Evolutionary conservation across 1,139 yeast species (phyloP).

Genomic region (Scheffersomyces lignicola): DNA sequence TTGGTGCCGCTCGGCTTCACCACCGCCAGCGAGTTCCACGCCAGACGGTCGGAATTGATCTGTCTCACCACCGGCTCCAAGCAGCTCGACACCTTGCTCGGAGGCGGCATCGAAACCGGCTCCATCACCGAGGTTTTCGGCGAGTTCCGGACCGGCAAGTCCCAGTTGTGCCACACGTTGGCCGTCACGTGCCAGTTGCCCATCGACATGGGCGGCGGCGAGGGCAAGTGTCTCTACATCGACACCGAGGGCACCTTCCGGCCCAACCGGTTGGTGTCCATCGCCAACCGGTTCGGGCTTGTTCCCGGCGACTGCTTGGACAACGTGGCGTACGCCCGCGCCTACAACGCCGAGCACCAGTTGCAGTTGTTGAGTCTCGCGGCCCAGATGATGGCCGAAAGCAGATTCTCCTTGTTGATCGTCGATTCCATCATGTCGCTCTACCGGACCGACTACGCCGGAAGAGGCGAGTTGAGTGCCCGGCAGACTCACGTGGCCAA

Average conservation of each 20-base stretch:
- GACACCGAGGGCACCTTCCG: conserved; percentile 98
- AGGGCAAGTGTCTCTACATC: conserved; percentile 93
- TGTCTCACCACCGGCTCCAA: conserved; percentile 95
- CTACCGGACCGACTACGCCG: conserved; percentile 92
- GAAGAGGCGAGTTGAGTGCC: conserved; percentile 95
- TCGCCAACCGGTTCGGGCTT: conserved; percentile 88
- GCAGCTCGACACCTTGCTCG: conserved; percentile 86
- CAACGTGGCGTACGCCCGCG: conserved; percentile 96
- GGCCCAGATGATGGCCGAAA: conserved; percentile 94
- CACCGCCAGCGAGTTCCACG: conserved; percentile 93
- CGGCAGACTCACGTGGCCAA: conserved; percentile 94
- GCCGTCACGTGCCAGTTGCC: conserved; percentile 98
- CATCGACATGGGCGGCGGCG: conserved; percentile 98
- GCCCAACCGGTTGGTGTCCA: conserved; percentile 84
- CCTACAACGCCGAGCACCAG: conserved; percentile 96
- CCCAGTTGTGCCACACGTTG: conserved; percentile 93
- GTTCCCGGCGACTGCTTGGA: conserved; percentile 94
- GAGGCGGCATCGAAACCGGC: conserved; percentile 98
- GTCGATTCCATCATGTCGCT: conserved; percentile 97
- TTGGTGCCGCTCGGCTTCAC: conserved; percentile 96
- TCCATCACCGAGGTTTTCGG: conserved; percentile 96
- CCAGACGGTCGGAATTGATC: conserved; percentile 84
- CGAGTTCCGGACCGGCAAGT: conserved; percentile 96
- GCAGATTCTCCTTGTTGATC: conserved; percentile 75
- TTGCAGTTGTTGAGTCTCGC: conserved; percentile 83